Evolutionary conservation across 306 rosid genomes (phyloP).

Genomic region (Malus asiatica): DNA sequence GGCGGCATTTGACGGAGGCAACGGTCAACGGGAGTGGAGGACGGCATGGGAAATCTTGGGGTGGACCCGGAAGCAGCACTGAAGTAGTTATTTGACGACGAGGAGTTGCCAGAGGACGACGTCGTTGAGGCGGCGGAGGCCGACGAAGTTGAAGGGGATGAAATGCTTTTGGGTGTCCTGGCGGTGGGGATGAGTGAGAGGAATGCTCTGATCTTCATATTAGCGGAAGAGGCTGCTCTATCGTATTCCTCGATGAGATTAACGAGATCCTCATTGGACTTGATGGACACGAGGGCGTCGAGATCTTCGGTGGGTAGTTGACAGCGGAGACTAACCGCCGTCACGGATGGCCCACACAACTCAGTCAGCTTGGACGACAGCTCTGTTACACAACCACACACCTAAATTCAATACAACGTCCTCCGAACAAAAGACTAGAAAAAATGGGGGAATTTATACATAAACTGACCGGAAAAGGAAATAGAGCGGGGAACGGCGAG

Average conservation of each 20-base stretch:
- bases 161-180: conserved; percentile 33
- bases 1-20: conserved; percentile 45
- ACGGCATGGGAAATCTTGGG: conserved; percentile 25
- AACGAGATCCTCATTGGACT: conserved; percentile 77
- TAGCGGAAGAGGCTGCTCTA: conserved; percentile 28
- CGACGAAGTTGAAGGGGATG: conserved; percentile 30
- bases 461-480: conserved; percentile 63
- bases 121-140: conserved; percentile 45
- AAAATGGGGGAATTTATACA: not conserved
- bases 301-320: conserved; percentile 86
- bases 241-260: conserved; percentile 87
- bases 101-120: not conserved
- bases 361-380: conserved; percentile 60
- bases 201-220: conserved; percentile 74
- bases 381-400: conserved; percentile 33
- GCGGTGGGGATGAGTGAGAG: conserved; percentile 43
- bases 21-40: conserved; percentile 3
- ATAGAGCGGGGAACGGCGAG: conserved; percentile 67
- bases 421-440: not conserved
- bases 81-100: not conserved
- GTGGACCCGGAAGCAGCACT: conserved; percentile 14
- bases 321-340: conserved; percentile 61
- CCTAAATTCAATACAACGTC: not conserved
- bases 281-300: conserved; percentile 82
- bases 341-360: conserved; percentile 49